phyloP scores from a whole-genome alignment of 306 rosid genomes.

The Castanospermum australe region DNA sequence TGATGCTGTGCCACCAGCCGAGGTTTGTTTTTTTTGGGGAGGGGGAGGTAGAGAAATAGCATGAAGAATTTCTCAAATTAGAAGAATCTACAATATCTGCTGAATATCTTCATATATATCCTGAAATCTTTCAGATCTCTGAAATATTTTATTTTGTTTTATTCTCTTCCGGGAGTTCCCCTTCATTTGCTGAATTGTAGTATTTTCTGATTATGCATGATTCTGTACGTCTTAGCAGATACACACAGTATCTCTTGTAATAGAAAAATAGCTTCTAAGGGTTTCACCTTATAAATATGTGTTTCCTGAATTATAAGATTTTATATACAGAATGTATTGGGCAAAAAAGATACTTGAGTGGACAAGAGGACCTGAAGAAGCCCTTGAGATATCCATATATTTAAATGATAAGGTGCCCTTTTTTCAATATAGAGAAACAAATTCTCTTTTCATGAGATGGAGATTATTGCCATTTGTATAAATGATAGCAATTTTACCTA shows the following conservation, averaged over 20 bases:
- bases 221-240: not conserved
- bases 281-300: not conserved
- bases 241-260: not conserved
- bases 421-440: not conserved
- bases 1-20: not conserved
- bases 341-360: conserved; percentile 96
- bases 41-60: not conserved
- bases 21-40: not conserved
- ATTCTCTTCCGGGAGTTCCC: not conserved
- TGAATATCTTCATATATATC: conserved; percentile 6
- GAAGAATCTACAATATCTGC: not conserved
- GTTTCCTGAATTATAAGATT: not conserved
- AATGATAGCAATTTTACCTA: conserved; percentile 10
- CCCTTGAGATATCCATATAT: conserved; percentile 74
- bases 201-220: not conserved
- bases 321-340: conserved; percentile 84
- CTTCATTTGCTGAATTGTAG: not conserved
- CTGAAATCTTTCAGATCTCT: not conserved
- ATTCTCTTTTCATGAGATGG: not conserved
- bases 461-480: not conserved
- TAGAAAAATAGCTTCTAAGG: not conserved
- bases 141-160: not conserved
- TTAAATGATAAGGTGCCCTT: conserved; percentile 73
- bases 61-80: not conserved
- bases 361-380: conserved; percentile 97